phyloP scores from a whole-genome alignment of 352 stramenopile species.

The Phytophthora chlamydospora region DNA sequence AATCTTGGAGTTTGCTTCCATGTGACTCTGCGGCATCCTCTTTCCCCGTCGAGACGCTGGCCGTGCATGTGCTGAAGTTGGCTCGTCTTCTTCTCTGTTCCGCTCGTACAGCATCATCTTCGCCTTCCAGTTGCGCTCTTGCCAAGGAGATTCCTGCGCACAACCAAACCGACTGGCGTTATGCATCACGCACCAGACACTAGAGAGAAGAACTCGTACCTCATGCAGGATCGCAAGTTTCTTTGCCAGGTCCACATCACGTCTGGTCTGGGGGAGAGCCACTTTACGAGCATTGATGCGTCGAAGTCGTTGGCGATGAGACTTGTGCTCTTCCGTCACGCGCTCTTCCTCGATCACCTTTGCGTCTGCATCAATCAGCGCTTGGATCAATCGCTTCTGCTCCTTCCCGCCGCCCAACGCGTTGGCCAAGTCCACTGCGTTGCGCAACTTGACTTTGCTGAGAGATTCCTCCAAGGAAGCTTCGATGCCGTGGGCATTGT shows the following conservation, averaged over 20 bases:
- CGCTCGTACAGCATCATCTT: constrained; percentile 25
- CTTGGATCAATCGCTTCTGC: constrained; percentile 68
- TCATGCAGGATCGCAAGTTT: constrained; percentile 18
- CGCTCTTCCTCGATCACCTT: constrained; percentile 76
- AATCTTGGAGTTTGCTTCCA: neutral
- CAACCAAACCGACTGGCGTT: neutral
- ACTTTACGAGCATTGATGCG: constrained; percentile 46
- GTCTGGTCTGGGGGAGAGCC: constrained; percentile 9
- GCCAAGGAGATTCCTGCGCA: constrained; percentile 66
- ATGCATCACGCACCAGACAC: too few relatives aligned
- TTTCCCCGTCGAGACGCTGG: neutral
- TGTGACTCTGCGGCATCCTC: neutral
- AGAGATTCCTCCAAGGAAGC: constrained; percentile 62
- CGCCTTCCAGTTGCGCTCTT: constrained; percentile 68
- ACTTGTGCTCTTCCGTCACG: constrained; percentile 56
- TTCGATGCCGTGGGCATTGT: constrained; percentile 30
- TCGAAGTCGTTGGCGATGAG: constrained; percentile 61
- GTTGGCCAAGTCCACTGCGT: constrained; percentile 72
- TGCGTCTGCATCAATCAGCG: constrained; percentile 68
- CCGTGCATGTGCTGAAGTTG: neutral
- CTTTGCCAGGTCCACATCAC: constrained; percentile 19
- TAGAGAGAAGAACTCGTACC: constrained; percentile 4
- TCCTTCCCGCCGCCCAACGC: constrained; percentile 57
- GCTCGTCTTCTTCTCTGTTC: constrained; percentile 12
- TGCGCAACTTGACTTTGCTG: constrained; percentile 71